Base-by-base conservation (phyloP, 148 eudicot genomes). In the Oxyria digyna region DNA sequence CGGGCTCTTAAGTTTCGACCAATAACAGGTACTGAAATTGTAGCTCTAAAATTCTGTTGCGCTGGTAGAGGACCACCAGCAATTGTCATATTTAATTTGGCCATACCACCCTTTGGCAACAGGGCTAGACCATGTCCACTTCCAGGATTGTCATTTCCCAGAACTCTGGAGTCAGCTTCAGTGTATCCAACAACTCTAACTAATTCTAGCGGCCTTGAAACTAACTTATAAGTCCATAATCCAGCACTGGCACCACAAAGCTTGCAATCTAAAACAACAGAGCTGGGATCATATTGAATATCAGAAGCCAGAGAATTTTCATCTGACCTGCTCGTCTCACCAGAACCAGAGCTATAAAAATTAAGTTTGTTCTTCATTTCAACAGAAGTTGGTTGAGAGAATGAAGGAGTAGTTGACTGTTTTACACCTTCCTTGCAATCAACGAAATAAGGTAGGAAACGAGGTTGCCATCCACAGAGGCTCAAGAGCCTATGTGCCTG, bases 401-500 rank as follows among this genome's bases (percentile, higher is more conserved):
- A 62, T 66, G 73, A 49, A 62, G 65, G 37, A 70, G 73, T 74
- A 45, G 42, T 52, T 33, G 82, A 77, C 45, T 76, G 64, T 49
- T 74, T 48, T 43, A 74, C 71, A 67, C 67, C 81, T 57, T 79
- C 80, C 76, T 78, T 78, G 77, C 81, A 78, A 74, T 84, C 96
- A 73, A 94, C 97, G 33, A 78, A 55, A 69, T 94, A 94, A 41
- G 97, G 93, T 67, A 94, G 78, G 38, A 62, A 73, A 64, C 87
- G 92, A 81, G 93, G 93, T 78, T 90, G 89, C 99, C 99, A 94
- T 40, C 99, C 99, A 75, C 89, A 88, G 73, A 94, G 78, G 74
- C 99, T 94, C 69, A 85, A 75, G 23, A 90, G 76, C 81, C 84
- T 90, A 71, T 83, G 87, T 43, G 93, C 97, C 97, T 92, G 93